phyloP scores from a whole-genome alignment of 139 green algal species.

The Helicosporidium sp. region DNA sequence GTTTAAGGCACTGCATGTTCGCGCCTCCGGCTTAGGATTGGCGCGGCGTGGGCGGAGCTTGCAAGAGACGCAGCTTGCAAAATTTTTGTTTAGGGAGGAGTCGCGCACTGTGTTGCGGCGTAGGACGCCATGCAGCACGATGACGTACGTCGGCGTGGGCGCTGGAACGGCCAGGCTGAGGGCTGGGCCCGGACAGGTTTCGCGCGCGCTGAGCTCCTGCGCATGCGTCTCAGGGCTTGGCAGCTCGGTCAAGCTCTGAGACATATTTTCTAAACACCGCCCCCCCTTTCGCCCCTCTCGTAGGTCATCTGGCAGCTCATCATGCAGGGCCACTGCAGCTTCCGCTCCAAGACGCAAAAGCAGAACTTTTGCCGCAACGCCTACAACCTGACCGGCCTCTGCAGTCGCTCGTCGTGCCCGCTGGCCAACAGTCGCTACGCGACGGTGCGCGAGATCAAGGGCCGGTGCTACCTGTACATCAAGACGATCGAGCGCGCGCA shows the following conservation, averaged over 20 bases:
- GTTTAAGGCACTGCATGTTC: too few relatives aligned
- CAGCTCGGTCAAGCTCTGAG: too few relatives aligned
- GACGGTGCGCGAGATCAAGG: constrained; percentile 62
- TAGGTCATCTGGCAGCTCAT: constrained; percentile 66
- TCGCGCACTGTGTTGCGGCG: too few relatives aligned
- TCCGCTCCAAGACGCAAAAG: constrained; percentile 70
- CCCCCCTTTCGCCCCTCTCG: background rate
- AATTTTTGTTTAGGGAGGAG: too few relatives aligned
- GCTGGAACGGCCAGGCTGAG: background rate
- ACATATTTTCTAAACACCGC: too few relatives aligned
- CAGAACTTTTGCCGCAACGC: constrained; percentile 95
- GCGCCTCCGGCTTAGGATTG: too few relatives aligned
- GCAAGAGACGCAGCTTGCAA: too few relatives aligned
- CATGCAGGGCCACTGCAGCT: constrained; percentile 86
- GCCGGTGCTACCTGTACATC: constrained; percentile 80
- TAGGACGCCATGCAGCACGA: constrained; percentile 26
- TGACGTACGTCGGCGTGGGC: too few relatives aligned
- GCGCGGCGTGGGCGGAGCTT: too few relatives aligned
- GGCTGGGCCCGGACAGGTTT: background rate
- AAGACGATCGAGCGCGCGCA: constrained; percentile 95
- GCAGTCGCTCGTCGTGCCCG: constrained; percentile 79
- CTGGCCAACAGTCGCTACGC: constrained; percentile 90
- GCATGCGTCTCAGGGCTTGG: too few relatives aligned
- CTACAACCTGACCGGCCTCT: constrained; percentile 93
- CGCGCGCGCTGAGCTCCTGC: constrained; percentile 7